Percentiles rank a stretch among this genome's conserved stretches.
Conservation (phyloP, 192 early-diverging fungal genomes). For the Coemansia biformis region DNA sequence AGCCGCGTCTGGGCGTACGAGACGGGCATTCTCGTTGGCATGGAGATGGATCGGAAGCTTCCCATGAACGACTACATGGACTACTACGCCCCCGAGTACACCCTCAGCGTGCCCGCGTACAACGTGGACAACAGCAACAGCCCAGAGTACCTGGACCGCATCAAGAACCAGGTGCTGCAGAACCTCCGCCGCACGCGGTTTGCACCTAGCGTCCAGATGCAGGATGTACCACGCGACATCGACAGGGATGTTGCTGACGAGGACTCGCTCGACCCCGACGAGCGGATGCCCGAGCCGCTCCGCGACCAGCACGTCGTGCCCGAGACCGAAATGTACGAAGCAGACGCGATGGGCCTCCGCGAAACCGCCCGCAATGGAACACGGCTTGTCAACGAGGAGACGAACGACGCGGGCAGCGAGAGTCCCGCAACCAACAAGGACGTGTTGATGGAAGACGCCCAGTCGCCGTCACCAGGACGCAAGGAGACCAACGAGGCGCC, state of each 20-base stretch:
- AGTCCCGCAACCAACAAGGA: slow-evolving; percentile 1
- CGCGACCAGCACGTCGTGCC: slow-evolving; percentile 50
- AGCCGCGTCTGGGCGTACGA: slow-evolving; percentile 94
- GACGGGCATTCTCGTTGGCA: slow-evolving; percentile 74
- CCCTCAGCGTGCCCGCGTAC: slow-evolving; percentile 77
- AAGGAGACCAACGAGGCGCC: neutral
- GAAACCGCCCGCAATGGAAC: slow-evolving; percentile 29
- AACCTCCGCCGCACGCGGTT: slow-evolving; percentile 57
- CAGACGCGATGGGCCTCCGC: slow-evolving; percentile 40
- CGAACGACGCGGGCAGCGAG: slow-evolving; percentile 11
- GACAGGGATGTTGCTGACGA: slow-evolving; percentile 42
- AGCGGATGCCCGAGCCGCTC: slow-evolving; percentile 39
- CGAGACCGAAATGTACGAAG: slow-evolving; percentile 50
- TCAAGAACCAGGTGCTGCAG: slow-evolving; percentile 54
- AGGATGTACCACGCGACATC: slow-evolving; percentile 46
- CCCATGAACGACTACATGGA: slow-evolving; percentile 88
- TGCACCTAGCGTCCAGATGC: slow-evolving; percentile 60
- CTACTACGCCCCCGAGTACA: slow-evolving; percentile 92
- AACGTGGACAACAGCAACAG: slow-evolving; percentile 88
- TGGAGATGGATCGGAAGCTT: slow-evolving; percentile 65
- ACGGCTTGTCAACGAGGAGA: slow-evolving; percentile 43
- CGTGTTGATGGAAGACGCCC: slow-evolving; percentile 24
- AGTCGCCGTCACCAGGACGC: neutral
- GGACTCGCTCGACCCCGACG: slow-evolving; percentile 45
- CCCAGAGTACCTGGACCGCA: slow-evolving; percentile 75